A percentile compares a stretch with the other conserved stretches of the same genome.
Evolutionary conservation across 2,329 filamentous ascomycete species (phyloP).

Genomic region (Penicillium sp.): DNA sequence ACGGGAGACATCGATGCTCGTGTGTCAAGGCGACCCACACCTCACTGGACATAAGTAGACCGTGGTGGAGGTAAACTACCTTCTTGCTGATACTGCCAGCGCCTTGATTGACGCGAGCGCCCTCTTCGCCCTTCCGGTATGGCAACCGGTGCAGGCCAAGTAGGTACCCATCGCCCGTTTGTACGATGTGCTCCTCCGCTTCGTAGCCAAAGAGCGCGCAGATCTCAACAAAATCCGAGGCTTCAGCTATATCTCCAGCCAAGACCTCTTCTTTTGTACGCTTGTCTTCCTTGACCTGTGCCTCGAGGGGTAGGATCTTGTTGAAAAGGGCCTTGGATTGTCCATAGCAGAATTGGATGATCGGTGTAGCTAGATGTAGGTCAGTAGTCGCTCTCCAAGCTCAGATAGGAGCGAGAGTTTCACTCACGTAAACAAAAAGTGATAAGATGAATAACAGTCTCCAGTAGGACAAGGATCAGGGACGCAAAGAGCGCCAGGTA

Average conservation of each 20-base stretch:
- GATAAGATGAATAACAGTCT: conserved; percentile 76
- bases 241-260: conserved; percentile 73
- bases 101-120: conserved; percentile 66
- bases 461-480: conserved; percentile 74
- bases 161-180: conserved; percentile 89
- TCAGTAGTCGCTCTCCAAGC: conserved; percentile 16
- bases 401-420: not conserved
- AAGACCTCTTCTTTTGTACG: conserved; percentile 65
- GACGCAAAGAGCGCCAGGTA: conserved; percentile 83
- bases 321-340: conserved; percentile 81
- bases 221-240: conserved; percentile 89
- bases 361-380: conserved; percentile 59
- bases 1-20: conserved; percentile 77
- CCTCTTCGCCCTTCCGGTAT: conserved; percentile 76
- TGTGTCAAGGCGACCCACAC: conserved; percentile 95
- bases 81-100: conserved; percentile 67
- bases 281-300: conserved; percentile 62
- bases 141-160: conserved; percentile 84
- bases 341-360: conserved; percentile 78
- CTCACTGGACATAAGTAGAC: conserved; percentile 96
- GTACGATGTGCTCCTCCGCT: conserved; percentile 92
- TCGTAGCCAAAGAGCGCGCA: conserved; percentile 87
- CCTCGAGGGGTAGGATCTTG: conserved; percentile 64
- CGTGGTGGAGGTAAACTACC: conserved; percentile 91
- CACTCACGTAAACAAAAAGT: conserved; percentile 79